Percentiles rank a stretch among this genome's conserved stretches.
Conservation (phyloP, 441 rosid species). For the Pelargonium fulgidum region DNA sequence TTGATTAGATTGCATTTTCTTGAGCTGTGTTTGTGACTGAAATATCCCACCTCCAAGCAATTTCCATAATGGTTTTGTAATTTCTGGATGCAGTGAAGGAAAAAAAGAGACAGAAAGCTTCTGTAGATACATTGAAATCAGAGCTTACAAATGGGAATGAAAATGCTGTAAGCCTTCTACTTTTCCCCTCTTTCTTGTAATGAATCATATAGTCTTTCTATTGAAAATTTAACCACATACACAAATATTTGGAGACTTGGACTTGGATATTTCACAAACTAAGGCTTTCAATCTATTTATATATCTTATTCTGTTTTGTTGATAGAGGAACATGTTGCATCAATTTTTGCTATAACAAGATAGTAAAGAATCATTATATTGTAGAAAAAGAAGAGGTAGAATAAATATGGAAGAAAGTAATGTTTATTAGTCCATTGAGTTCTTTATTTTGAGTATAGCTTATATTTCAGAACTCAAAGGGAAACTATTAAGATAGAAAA, state of each 20-base stretch:
- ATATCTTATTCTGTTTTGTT: not conserved
- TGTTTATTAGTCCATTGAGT: not conserved
- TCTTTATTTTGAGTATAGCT: not conserved
- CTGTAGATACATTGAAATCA: slow-evolving; percentile 22
- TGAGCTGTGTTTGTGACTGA: not conserved
- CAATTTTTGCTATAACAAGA: not conserved
- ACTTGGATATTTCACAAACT: not conserved
- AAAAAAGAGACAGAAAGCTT: slow-evolving; percentile 25
- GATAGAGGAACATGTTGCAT: too few relatives aligned
- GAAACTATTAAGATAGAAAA: not conserved
- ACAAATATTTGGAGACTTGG: not conserved
- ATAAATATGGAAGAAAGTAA: not conserved
- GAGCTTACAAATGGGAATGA: slow-evolving; percentile 25
- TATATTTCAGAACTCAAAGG: not conserved
- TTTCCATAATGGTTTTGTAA: not conserved
- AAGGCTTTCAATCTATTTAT: not conserved
- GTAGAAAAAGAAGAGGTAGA: not conserved
- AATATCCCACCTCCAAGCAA: not conserved
- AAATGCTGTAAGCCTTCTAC: slow-evolving; percentile 27
- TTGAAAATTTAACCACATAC: not conserved
- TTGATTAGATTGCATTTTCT: slow-evolving; percentile 6
- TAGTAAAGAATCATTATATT: not conserved
- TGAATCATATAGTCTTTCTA: not conserved
- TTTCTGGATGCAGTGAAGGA: slow-evolving; percentile 33
- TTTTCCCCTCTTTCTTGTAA: not conserved